These are phyloP conservation scores for Phoenix dactylifera DNA, from an alignment of 176 grass and related monocot genomes.

Conservation along the genomic window DNA sequence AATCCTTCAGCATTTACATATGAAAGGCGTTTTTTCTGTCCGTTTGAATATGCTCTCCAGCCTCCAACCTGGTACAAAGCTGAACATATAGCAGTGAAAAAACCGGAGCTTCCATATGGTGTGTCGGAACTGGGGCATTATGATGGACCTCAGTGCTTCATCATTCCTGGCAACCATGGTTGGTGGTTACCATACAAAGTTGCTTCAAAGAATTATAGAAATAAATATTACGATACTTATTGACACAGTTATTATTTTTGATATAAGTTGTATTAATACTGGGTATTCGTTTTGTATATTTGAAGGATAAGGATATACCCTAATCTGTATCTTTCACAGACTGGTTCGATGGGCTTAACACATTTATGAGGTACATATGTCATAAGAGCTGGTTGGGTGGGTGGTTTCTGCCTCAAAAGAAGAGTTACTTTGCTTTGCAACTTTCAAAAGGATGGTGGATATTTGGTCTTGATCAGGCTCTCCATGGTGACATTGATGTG, in stretches of 20 bases:
- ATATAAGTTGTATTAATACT: too few relatives aligned
- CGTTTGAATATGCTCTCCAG: constrained; percentile 91
- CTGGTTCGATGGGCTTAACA: constrained; percentile 98
- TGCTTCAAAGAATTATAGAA: not conserved
- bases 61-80: constrained; percentile 77
- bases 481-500: constrained; percentile 97
- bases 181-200: constrained; percentile 4
- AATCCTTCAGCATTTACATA: constrained; percentile 95
- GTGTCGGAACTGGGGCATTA: constrained; percentile 66
- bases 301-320: too few relatives aligned
- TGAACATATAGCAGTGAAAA: constrained; percentile 88
- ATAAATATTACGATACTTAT: too few relatives aligned
- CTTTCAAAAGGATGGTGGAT: constrained; percentile 99
- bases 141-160: constrained; percentile 78
- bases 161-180: constrained; percentile 99
- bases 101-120: constrained; percentile 86
- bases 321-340: constrained; percentile 34
- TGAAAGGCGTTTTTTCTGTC: constrained; percentile 78
- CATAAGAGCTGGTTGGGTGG: constrained; percentile 97
- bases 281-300: too few relatives aligned
- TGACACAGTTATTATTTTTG: too few relatives aligned
- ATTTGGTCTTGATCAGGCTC: constrained; percentile 94
- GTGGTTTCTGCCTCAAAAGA: constrained; percentile 97
- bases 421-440: constrained; percentile 94
- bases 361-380: constrained; percentile 95